phyloP scores from a whole-genome alignment of 257 asterid species.

The Nicotiana tomentosiformis region DNA sequence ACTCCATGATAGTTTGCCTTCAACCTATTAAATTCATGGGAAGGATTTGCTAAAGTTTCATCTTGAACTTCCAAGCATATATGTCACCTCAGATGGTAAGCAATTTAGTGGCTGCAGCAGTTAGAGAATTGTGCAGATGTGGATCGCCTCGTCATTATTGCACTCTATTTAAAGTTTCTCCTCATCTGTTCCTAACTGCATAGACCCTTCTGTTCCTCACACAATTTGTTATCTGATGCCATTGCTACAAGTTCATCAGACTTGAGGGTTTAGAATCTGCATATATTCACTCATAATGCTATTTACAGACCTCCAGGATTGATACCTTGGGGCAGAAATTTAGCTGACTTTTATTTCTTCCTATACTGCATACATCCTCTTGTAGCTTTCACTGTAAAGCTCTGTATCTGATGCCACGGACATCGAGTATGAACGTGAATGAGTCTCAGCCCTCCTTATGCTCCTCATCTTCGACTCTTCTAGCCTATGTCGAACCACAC shows the following conservation, averaged over 20 bases:
- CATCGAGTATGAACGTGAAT: slow-evolving; percentile 66
- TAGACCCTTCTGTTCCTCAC: slow-evolving; percentile 3
- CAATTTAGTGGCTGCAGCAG: background rate
- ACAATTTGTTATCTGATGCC: background rate
- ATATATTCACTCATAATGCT: background rate
- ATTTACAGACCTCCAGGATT: background rate
- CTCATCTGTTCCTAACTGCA: background rate
- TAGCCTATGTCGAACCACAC: slow-evolving; percentile 73
- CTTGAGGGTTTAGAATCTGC: background rate
- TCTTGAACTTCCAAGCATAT: background rate
- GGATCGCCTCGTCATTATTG: background rate
- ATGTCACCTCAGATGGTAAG: background rate
- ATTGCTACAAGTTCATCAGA: background rate
- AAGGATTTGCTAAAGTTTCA: slow-evolving; percentile 6
- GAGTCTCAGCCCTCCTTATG: slow-evolving; percentile 44
- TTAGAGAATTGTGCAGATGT: background rate
- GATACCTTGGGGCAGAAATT: background rate
- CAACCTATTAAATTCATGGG: background rate
- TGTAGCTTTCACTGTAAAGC: slow-evolving; percentile 57
- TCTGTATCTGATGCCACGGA: slow-evolving; percentile 66
- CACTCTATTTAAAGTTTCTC: background rate
- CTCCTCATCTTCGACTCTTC: slow-evolving; percentile 81
- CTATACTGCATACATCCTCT: slow-evolving; percentile 85
- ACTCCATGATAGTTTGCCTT: background rate
- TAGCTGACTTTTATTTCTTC: background rate